Conservation (phyloP, 192 early-diverging fungal species). For the Jimgerdemannia lactiflua region DNA sequence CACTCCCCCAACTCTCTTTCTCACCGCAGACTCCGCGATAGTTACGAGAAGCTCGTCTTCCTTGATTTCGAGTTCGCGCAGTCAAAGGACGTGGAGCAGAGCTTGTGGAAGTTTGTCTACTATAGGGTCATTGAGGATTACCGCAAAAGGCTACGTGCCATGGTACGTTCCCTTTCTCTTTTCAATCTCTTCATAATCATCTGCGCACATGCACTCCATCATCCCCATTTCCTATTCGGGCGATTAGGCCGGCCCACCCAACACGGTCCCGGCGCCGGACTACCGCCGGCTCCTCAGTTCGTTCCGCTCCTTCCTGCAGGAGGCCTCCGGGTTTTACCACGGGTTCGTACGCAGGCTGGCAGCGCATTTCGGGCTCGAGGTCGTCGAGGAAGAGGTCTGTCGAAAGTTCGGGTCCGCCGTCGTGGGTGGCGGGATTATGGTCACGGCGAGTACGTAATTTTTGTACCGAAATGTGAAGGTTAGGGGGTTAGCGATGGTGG, state of each 20-base stretch:
- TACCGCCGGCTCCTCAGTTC: conserved; percentile 31
- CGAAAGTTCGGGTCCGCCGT: background rate
- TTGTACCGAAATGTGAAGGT: no score
- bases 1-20: background rate
- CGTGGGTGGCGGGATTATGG: background rate
- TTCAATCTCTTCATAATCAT: background rate
- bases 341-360: conserved; percentile 42
- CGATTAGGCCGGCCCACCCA: background rate
- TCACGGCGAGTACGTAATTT: background rate
- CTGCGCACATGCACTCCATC: no score
- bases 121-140: conserved; percentile 50
- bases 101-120: conserved; percentile 47
- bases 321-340: conserved; percentile 51
- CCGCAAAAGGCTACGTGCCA: conserved; percentile 26
- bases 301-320: conserved; percentile 46
- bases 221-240: background rate
- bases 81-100: conserved; percentile 42
- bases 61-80: conserved; percentile 40
- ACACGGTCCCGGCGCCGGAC: background rate
- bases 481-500: no score
- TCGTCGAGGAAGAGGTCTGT: background rate
- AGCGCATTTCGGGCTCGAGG: conserved; percentile 35
- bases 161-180: background rate
- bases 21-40: conserved; percentile 35
- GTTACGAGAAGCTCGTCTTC: conserved; percentile 40